phyloP scores from a whole-genome alignment of 257 asterid species.

The Orobanche coerulescens region DNA sequence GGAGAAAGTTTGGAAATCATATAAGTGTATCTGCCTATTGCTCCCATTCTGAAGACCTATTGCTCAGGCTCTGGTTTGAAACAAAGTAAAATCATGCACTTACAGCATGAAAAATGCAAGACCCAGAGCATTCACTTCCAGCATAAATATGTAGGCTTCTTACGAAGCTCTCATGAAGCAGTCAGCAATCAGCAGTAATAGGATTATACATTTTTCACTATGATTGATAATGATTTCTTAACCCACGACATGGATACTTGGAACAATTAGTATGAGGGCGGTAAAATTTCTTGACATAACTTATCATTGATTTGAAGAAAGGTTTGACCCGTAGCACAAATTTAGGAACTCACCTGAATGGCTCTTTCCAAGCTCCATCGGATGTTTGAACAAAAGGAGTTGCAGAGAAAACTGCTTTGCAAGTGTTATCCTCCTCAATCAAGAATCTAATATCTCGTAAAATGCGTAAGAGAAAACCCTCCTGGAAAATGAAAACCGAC shows the following conservation, averaged over 20 bases:
- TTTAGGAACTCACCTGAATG: constrained; percentile 55
- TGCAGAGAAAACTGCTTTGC: constrained; percentile 48
- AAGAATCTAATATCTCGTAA: constrained; percentile 48
- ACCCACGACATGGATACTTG: neutral
- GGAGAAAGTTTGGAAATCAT: no score
- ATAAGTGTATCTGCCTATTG: neutral
- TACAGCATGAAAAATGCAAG: no score
- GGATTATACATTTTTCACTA: constrained; percentile 1
- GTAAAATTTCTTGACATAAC: constrained; percentile 5
- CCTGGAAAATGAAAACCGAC: constrained; percentile 48
- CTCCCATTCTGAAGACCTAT: neutral
- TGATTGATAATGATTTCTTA: neutral
- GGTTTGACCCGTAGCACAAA: neutral
- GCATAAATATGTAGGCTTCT: constrained; percentile 11
- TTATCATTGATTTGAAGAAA: constrained; percentile 15
- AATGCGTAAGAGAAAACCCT: constrained; percentile 50
- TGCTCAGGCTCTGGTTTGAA: neutral
- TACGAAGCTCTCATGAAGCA: constrained; percentile 6
- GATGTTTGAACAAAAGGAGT: constrained; percentile 65
- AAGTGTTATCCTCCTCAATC: constrained; percentile 62
- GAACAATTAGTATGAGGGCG: constrained; percentile 2
- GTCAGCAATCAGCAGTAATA: constrained; percentile 10
- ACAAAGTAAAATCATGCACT: neutral
- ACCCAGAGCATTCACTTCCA: neutral
- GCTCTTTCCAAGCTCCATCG: constrained; percentile 82